A percentile compares a stretch with the other conserved stretches of the same genome.
Conservation (phyloP, 495 filamentous ascomycete species). For the Podospora sp. region DNA sequence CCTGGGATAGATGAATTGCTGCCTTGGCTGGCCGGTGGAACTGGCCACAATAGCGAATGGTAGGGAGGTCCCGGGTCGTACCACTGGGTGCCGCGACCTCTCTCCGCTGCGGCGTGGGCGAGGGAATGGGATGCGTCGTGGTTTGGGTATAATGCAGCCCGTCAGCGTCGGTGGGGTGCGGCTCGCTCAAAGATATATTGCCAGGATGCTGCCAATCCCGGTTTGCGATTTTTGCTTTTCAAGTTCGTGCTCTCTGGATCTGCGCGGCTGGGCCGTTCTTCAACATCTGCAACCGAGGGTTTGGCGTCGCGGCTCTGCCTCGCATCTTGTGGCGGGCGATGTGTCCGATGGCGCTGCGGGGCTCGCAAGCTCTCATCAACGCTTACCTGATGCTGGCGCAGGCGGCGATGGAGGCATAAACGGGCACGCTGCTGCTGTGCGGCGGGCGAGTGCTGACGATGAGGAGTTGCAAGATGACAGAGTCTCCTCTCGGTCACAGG, state of each 20-base stretch:
- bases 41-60: background rate
- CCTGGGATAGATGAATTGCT: constrained; percentile 5
- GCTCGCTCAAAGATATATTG: constrained; percentile 2
- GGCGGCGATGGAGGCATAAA: background rate
- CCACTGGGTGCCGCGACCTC: background rate
- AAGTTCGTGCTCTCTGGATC: background rate
- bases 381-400: background rate
- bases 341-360: background rate
- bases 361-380: background rate
- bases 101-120: background rate
- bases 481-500: background rate
- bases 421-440: background rate
- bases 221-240: constrained; percentile 11
- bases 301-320: constrained; percentile 6
- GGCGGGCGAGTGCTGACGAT: background rate
- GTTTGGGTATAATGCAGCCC: background rate
- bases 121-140: background rate
- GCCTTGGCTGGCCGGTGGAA: constrained; percentile 3
- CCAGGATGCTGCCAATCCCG: constrained; percentile 9
- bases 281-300: constrained; percentile 8
- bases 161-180: background rate
- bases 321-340: constrained; percentile 6
- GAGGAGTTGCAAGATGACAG: background rate
- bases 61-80: constrained; percentile 1
- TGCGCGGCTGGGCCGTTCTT: constrained; percentile 6